phyloP scores from a whole-genome alignment of 202 grass and related monocot species.

The Dendrocalamus latiflorus region DNA sequence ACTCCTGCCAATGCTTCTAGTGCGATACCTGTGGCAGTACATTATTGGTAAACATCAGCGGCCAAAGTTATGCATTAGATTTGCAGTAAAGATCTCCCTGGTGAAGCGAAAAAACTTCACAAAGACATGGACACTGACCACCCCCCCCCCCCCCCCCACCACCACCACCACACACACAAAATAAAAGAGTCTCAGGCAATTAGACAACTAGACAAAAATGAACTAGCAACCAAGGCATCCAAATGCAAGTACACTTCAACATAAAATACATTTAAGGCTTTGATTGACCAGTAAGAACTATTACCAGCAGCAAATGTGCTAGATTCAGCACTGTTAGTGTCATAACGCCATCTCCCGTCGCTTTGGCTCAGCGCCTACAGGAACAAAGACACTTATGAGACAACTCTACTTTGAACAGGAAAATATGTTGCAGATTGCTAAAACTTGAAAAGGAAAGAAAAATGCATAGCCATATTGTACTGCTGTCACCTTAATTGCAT shows the following conservation, averaged over 20 bases:
- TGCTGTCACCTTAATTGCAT: constrained; percentile 73
- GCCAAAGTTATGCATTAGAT: not conserved
- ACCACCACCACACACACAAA: too few species aligned
- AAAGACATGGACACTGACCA: not conserved
- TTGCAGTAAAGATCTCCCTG: not conserved
- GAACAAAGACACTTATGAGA: constrained; percentile 19
- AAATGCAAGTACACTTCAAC: not conserved
- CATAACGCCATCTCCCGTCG: constrained; percentile 91
- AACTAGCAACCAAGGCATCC: not conserved
- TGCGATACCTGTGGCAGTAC: constrained; percentile 61
- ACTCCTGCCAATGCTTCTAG: constrained; percentile 77
- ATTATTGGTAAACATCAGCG: constrained; percentile 23
- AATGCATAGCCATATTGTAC: not conserved
- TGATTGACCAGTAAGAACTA: not conserved
- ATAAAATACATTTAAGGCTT: not conserved
- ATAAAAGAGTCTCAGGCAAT: not conserved
- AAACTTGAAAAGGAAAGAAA: not conserved
- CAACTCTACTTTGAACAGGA: not conserved
- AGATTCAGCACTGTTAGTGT: constrained; percentile 81
- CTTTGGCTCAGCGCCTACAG: constrained; percentile 85
- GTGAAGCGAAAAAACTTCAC: not conserved
- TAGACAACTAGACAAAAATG: not conserved
- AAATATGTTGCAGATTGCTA: not conserved
- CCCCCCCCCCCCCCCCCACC: too few species aligned
- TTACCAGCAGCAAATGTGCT: constrained; percentile 93